phyloP scores from a whole-genome alignment of 352 stramenopile genomes.

The Phytopythium litorale region DNA sequence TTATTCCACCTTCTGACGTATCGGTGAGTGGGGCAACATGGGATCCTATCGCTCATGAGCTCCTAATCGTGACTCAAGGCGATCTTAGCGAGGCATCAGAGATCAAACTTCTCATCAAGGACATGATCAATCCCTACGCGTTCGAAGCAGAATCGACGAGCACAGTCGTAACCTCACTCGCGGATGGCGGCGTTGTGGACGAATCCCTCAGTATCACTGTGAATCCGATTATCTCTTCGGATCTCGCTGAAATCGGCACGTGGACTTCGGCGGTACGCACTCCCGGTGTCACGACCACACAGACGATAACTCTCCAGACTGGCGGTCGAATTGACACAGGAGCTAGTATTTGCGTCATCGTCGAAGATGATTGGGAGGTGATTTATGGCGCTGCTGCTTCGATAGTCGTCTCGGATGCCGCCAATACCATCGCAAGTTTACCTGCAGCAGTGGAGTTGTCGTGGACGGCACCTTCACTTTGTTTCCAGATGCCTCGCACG shows the following conservation, averaged over 20 bases:
- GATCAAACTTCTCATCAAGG: constrained; percentile 36
- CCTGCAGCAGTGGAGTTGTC: constrained; percentile 9
- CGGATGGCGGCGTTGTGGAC: constrained; percentile 42
- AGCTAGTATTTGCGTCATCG: constrained; percentile 33
- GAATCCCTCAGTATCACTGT: constrained; percentile 36
- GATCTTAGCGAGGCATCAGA: constrained; percentile 28
- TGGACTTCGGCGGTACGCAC: constrained; percentile 40
- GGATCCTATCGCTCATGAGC: constrained; percentile 13
- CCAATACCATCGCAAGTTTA: constrained; percentile 10
- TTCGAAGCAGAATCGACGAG: constrained; percentile 13
- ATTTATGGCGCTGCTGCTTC: constrained; percentile 21
- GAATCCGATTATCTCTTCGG: constrained; percentile 34
- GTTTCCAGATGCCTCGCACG: constrained; percentile 13
- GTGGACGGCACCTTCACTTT: constrained; percentile 23
- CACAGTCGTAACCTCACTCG: constrained; percentile 29
- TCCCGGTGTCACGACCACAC: constrained; percentile 42
- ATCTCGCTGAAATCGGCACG: constrained; percentile 17
- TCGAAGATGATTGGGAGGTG: constrained; percentile 31
- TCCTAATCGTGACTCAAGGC: constrained; percentile 37
- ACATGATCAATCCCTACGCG: constrained; percentile 55
- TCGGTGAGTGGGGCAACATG: constrained; percentile 28
- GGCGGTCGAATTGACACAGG: constrained; percentile 38
- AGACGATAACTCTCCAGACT: constrained; percentile 32
- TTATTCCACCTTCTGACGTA: constrained; percentile 24
- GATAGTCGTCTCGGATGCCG: neutral